Percentiles rank a stretch among this genome's conserved stretches.
Evolutionary conservation across 1,139 yeast species (phyloP).

Genomic region (Blastobotrys capitulatus): DNA sequence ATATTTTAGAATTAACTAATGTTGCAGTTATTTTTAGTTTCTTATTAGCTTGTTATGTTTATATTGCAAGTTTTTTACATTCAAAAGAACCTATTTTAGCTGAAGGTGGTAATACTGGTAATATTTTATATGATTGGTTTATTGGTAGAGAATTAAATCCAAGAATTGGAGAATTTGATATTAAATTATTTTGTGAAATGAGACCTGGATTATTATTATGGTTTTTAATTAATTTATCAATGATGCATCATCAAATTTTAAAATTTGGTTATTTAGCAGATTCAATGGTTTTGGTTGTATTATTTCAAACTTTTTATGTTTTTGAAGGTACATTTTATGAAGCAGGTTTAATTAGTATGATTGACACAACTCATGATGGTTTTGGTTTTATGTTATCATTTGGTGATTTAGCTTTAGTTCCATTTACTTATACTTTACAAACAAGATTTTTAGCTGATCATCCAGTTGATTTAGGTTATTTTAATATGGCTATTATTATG

Average conservation of each 20-base stretch:
- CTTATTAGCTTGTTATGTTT: slow-evolving; percentile 58
- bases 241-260: slow-evolving; percentile 75
- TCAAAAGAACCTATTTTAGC: slow-evolving; percentile 66
- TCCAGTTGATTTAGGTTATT: slow-evolving; percentile 51
- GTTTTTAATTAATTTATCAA: slow-evolving; percentile 71
- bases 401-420: slow-evolving; percentile 93
- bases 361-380: slow-evolving; percentile 94
- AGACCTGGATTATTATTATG: slow-evolving; percentile 92
- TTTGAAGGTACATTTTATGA: slow-evolving; percentile 92
- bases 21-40: slow-evolving; percentile 62
- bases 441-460: slow-evolving; percentile 71
- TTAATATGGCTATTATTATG: slow-evolving; percentile 36
- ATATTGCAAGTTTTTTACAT: slow-evolving; percentile 61
- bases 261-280: slow-evolving; percentile 56
- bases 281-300: slow-evolving; percentile 63
- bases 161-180: slow-evolving; percentile 76
- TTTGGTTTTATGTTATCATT: slow-evolving; percentile 94
- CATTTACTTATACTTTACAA: slow-evolving; percentile 85
- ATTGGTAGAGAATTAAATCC: slow-evolving; percentile 97
- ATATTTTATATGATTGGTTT: slow-evolving; percentile 81
- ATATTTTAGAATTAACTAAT: slow-evolving; percentile 59
- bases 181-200: slow-evolving; percentile 87
- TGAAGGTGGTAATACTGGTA: slow-evolving; percentile 80
- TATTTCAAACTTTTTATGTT: slow-evolving; percentile 74
- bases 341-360: slow-evolving; percentile 85